A percentile compares a stretch with the other conserved stretches of the same genome.
Evolutionary conservation across 108 stramenopile genomes (phyloP).

Genomic region (Nitzschia inconspicua): DNA sequence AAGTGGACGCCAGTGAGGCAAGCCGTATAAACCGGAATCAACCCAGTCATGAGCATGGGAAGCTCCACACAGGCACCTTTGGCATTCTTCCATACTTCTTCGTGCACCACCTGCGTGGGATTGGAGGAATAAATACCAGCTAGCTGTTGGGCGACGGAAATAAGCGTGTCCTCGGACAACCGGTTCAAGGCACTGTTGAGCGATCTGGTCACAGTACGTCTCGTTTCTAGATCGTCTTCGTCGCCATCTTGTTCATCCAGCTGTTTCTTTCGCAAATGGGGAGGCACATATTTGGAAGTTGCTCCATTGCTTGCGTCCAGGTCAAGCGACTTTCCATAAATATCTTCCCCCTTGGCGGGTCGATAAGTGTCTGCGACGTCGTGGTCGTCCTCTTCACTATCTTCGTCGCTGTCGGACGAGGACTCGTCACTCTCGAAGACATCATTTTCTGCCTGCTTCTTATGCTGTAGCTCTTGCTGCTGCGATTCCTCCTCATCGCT

Average conservation of each 20-base stretch:
- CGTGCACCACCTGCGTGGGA: slow-evolving; percentile 59
- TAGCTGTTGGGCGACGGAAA: slow-evolving; percentile 78
- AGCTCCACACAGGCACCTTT: slow-evolving; percentile 57
- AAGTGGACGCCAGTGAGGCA: slow-evolving; percentile 75
- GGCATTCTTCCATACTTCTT: slow-evolving; percentile 71
- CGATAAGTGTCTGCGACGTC: slow-evolving; percentile 72
- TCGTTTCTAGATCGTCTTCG: slow-evolving; percentile 18
- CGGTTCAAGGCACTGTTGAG: slow-evolving; percentile 90
- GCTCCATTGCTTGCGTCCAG: neutral
- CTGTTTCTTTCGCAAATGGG: slow-evolving; percentile 60
- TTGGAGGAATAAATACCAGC: slow-evolving; percentile 45
- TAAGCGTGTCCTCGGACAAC: slow-evolving; percentile 85
- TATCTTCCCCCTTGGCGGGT: slow-evolving; percentile 88
- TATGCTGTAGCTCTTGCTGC: too few species aligned
- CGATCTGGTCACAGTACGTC: slow-evolving; percentile 48
- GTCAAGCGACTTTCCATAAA: slow-evolving; percentile 85
- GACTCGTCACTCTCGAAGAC: neutral
- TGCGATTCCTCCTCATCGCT: slow-evolving; percentile 10
- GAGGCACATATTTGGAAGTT: slow-evolving; percentile 77
- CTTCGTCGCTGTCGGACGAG: slow-evolving; percentile 3
- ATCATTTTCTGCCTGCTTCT: neutral
- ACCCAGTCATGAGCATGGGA: slow-evolving; percentile 68
- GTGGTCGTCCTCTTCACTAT: slow-evolving; percentile 42
- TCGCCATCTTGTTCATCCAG: slow-evolving; percentile 8
- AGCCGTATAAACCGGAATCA: slow-evolving; percentile 81